Base-by-base conservation (phyloP, 768 basidiomycete species). In the Mycena floridula region DNA sequence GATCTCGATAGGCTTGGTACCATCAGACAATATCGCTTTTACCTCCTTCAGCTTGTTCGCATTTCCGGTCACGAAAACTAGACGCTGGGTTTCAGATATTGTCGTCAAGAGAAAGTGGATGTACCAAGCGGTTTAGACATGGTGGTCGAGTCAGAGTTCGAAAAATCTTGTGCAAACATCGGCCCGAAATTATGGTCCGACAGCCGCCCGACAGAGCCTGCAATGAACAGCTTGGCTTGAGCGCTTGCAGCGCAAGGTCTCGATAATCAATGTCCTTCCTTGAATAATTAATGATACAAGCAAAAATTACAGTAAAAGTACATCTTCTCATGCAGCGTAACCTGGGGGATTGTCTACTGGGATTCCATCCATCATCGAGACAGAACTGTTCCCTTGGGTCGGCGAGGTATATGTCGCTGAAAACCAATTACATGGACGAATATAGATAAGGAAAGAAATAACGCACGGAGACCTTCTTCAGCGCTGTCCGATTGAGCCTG, bases 41-140 rank as follows among this genome's bases (percentile, higher is more conserved):
- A 94, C 91, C 66, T 98, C 95, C 47, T 72, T 76, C 22, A 98
- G 71, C 62, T 98, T 98, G 70, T 93, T 91, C 16, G 82, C 77
- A 59, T 98, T 97, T 22, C 93, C 90, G 0, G 95, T 97, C 15
- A 97, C 91, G 61, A 97, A 96, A 21, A 86, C 93, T 95, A 44
- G 18, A n/a, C n/a, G n/a, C n/a, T n/a, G n/a, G n/a, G n/a, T n/a
- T n/a, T n/a, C n/a, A n/a, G n/a, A n/a, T n/a, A n/a, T n/a, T n/a
- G n/a, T n/a, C n/a, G n/a, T n/a, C n/a, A n/a, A n/a, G n/a, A n/a
- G n/a, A n/a, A n/a, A n/a, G n/a, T n/a, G n/a, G n/a, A n/a, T n/a
- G n/a, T n/a, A n/a, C n/a, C n/a, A n/a, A n/a, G n/a, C n/a, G n/a
- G n/a, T n/a, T n/a, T n/a, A n/a, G n/a, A n/a, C n/a, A n/a, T n/a